Evolutionary conservation across 495 filamentous ascomycete species (phyloP).

Genomic region (Hapsidospora chrysogenum): DNA sequence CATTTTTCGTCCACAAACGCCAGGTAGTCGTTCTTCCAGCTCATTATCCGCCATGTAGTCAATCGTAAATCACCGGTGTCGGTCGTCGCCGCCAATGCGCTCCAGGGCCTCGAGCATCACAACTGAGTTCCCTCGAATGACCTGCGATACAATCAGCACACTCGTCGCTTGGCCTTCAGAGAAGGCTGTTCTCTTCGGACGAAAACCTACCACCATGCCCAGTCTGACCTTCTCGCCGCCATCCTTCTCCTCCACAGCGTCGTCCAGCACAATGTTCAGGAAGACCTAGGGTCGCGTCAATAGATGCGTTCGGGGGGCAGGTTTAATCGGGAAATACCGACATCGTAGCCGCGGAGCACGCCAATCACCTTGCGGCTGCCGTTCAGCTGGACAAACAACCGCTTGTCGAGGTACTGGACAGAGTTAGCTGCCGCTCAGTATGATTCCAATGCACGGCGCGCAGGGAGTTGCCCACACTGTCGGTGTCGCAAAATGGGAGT

Average conservation of each 20-base stretch:
- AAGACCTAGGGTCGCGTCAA: conserved; percentile 50
- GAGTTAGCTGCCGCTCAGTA: too few species aligned
- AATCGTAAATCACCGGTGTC: conserved; percentile 4
- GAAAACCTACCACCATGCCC: conserved; percentile 69
- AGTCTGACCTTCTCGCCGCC: conserved; percentile 81
- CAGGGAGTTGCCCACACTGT: too few species aligned
- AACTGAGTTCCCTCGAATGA: conserved; percentile 86
- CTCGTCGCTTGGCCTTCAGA: background rate
- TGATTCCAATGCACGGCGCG: too few species aligned
- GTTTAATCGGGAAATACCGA: too few species aligned
- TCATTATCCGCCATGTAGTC: background rate
- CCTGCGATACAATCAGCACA: conserved; percentile 12
- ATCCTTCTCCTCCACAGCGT: conserved; percentile 89
- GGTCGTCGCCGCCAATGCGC: conserved; percentile 34
- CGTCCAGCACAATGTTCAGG: conserved; percentile 94
- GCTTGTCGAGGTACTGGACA: conserved; percentile 98
- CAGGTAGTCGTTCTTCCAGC: conserved; percentile 1
- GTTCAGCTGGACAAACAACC: conserved; percentile 93
- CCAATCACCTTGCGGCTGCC: conserved; percentile 95
- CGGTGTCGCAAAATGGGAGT: too few species aligned
- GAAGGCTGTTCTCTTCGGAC: background rate
- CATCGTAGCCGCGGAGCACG: conserved; percentile 89
- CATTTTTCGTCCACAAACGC: background rate
- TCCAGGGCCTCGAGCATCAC: conserved; percentile 81
- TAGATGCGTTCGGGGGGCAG: conserved; percentile 1